Evolutionary conservation across 2,329 filamentous ascomycete species (phyloP).

Genomic region (Didymella pinodella): DNA sequence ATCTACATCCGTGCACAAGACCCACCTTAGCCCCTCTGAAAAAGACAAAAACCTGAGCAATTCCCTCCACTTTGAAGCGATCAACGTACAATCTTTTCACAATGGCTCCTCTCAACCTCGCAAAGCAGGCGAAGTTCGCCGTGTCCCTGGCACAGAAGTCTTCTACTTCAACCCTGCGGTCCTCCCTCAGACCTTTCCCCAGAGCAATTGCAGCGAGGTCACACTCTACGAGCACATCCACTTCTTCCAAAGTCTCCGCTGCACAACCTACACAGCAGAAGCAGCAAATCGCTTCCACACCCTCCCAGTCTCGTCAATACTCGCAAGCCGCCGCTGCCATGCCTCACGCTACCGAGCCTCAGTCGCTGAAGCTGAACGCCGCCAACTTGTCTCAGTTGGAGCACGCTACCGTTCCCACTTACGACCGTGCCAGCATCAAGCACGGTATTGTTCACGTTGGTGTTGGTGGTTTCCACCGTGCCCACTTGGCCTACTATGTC

Average conservation of each 20-base stretch:
- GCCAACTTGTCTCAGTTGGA: conserved; percentile 33
- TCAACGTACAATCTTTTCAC: conserved; percentile 26
- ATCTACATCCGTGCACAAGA: conserved; percentile 20
- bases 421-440: conserved; percentile 36
- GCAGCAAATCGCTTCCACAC: conserved; percentile 6
- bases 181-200: conserved; percentile 16
- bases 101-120: conserved; percentile 20
- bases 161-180: conserved; percentile 18
- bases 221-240: conserved; percentile 18
- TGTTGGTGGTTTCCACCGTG: conserved; percentile 41
- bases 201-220: conserved; percentile 13
- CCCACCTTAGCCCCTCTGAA: conserved; percentile 22
- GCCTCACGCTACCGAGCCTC: conserved; percentile 20
- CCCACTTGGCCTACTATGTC: conserved; percentile 40
- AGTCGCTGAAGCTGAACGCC: conserved; percentile 30
- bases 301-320: conserved; percentile 16
- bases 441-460: conserved; percentile 43
- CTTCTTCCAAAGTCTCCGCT: conserved; percentile 10
- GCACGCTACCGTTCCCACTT: conserved; percentile 34
- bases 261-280: conserved; percentile 15
- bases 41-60: conserved; percentile 26
- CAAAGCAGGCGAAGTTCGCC: conserved; percentile 23
- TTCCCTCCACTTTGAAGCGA: conserved; percentile 18
- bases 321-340: conserved; percentile 20
- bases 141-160: conserved; percentile 21